Base-by-base conservation (phyloP, 768 basidiomycete species). In the Kondoa malvinella region DNA sequence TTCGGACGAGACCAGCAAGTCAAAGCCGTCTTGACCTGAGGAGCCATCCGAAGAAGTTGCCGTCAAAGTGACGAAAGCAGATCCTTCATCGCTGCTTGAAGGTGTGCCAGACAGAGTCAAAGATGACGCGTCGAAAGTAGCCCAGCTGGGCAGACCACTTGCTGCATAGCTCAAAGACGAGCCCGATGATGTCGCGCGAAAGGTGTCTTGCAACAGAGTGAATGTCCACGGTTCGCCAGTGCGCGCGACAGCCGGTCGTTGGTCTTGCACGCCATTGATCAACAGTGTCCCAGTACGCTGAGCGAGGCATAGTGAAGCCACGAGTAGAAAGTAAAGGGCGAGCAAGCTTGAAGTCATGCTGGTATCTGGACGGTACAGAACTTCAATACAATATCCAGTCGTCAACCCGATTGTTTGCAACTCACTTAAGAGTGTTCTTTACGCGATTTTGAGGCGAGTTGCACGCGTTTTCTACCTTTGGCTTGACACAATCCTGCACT, bases 161-260 rank as follows among this genome's bases (percentile, higher is more conserved):
- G 82, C 81, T 2, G 83, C 78, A 74, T 86, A 88, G 27, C 72
- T 76, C 34, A 84, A 68, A 79, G 82, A 70, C 3, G 72, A 27
- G 29, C 69, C 58, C 4, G 74, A 68, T 31, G 74, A 67, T 16
- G 73, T 63, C 8, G 40, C 40, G 66, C 68, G 72, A 77, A 92
- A 94, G 0, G 91, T 90, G 62, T 77, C 74, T 2, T 79, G 73
- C 70, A 86, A 82, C 72, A 88, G 81, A 16, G 84, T 76, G 86
- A 89, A 96, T 60, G 80, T 79, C 76, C 83, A 97, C 57, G 80
- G 79, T 66, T 82, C 72, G 74, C 80, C 79, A 50, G 85, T 77
- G 68, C 88, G 85, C 26, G 89, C 90, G 69, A 95, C 83, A 57
- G 81, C 80, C 25, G 92, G 90, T 57, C 84, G 82, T 78, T 97